phyloP scores from a whole-genome alignment of 257 asterid genomes.

The Solanum dulcamara region DNA sequence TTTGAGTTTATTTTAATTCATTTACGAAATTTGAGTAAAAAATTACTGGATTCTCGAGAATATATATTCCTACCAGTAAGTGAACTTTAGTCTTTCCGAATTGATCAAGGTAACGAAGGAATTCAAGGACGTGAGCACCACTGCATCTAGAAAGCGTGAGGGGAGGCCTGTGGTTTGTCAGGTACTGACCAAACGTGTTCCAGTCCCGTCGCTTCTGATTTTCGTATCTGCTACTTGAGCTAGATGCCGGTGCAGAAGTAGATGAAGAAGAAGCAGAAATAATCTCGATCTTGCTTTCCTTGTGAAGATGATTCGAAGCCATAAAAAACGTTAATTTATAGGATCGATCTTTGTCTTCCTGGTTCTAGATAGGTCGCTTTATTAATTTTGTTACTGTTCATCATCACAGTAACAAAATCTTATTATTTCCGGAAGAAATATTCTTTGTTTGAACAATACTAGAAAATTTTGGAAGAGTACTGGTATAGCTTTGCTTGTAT shows the following conservation, averaged over 20 bases:
- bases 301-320: not conserved
- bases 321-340: not conserved
- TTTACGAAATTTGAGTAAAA: not conserved
- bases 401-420: not conserved
- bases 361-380: not conserved
- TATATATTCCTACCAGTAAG: not conserved
- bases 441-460: not conserved
- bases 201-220: slow-evolving; percentile 18
- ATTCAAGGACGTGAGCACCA: slow-evolving; percentile 22
- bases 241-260: not conserved
- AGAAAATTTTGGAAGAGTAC: not conserved
- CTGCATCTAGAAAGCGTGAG: slow-evolving; percentile 16
- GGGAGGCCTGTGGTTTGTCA: slow-evolving; percentile 16
- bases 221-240: slow-evolving; percentile 13
- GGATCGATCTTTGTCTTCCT: not conserved
- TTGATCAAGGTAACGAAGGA: slow-evolving; percentile 16
- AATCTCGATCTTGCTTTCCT: not conserved
- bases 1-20: not conserved
- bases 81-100: slow-evolving; percentile 21
- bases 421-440: not conserved
- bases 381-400: not conserved
- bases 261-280: not conserved
- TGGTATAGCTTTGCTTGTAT: not conserved
- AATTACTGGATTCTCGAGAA: not conserved
- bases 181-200: slow-evolving; percentile 18